Conservation (phyloP, 768 basidiomycete species). For the Heimioporus sp. region DNA sequence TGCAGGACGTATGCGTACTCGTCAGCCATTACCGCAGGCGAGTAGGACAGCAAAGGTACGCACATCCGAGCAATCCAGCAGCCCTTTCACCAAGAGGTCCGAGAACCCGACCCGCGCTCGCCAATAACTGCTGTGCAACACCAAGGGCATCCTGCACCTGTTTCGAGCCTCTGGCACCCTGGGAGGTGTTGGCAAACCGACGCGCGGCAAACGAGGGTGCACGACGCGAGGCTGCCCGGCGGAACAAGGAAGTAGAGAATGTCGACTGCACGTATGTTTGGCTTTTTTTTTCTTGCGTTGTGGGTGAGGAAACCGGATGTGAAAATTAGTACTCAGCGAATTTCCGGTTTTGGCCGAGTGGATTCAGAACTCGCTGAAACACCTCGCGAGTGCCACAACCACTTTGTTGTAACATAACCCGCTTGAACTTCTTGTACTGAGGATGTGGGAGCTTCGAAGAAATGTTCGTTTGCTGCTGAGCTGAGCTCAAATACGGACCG, state of each 20-base stretch:
- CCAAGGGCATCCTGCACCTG: conserved; percentile 69
- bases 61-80: conserved; percentile 57
- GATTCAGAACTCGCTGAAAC: too few relatives aligned
- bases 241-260: conserved; percentile 24
- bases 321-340: neutral
- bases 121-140: conserved; percentile 55
- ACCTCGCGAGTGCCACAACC: too few relatives aligned
- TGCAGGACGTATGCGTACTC: neutral
- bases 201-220: conserved; percentile 15
- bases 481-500: too few relatives aligned
- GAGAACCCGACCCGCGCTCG: conserved; percentile 45
- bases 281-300: neutral
- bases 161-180: conserved; percentile 49
- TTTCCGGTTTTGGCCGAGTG: neutral
- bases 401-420: too few relatives aligned
- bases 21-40: conserved; percentile 2
- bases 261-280: conserved; percentile 21
- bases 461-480: too few relatives aligned
- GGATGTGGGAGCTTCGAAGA: too few relatives aligned
- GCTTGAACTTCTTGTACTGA: too few relatives aligned
- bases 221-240: conserved; percentile 18
- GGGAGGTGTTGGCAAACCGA: conserved; percentile 41
- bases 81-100: conserved; percentile 53
- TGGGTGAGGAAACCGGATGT: neutral
- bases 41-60: conserved; percentile 16